A percentile compares a stretch with the other conserved stretches of the same genome.
Conservation (phyloP, 2,329 filamentous ascomycete genomes). For the Botrytis paeoniae region DNA sequence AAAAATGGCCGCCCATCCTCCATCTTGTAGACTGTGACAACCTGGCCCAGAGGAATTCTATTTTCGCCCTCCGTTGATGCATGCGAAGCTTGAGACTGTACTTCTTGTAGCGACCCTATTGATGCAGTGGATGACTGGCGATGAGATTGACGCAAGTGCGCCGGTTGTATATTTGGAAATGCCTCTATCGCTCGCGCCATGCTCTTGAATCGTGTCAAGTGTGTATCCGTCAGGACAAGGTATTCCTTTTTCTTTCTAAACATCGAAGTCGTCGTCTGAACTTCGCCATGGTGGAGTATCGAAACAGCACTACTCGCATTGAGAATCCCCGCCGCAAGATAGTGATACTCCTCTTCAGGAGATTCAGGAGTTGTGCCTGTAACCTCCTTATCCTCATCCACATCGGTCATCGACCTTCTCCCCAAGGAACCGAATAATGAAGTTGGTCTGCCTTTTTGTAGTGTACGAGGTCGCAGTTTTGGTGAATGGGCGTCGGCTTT, state of each 20-base stretch:
- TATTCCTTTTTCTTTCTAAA: slow-evolving; percentile 72
- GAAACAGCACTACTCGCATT: slow-evolving; percentile 31
- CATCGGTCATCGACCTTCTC: slow-evolving; percentile 33
- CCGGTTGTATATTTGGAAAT: slow-evolving; percentile 53
- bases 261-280: slow-evolving; percentile 66
- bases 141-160: slow-evolving; percentile 42
- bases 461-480: slow-evolving; percentile 31
- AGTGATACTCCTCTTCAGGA: slow-evolving; percentile 27
- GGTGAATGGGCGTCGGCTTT: slow-evolving; percentile 29
- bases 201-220: slow-evolving; percentile 66
- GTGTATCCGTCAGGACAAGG: slow-evolving; percentile 66
- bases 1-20: slow-evolving; percentile 66
- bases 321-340: slow-evolving; percentile 18
- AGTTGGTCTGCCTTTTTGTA: slow-evolving; percentile 36
- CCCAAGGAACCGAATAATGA: slow-evolving; percentile 39
- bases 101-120: slow-evolving; percentile 58
- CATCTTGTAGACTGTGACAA: slow-evolving; percentile 64
- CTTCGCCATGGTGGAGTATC: slow-evolving; percentile 65
- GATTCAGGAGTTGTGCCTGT: slow-evolving; percentile 30
- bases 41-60: slow-evolving; percentile 59
- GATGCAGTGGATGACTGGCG: slow-evolving; percentile 59
- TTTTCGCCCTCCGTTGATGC: slow-evolving; percentile 52
- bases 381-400: slow-evolving; percentile 31
- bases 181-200: slow-evolving; percentile 62
- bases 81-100: slow-evolving; percentile 49